Conservation (phyloP, 2,329 filamentous ascomycete genomes). For the Claviceps spartinae region DNA sequence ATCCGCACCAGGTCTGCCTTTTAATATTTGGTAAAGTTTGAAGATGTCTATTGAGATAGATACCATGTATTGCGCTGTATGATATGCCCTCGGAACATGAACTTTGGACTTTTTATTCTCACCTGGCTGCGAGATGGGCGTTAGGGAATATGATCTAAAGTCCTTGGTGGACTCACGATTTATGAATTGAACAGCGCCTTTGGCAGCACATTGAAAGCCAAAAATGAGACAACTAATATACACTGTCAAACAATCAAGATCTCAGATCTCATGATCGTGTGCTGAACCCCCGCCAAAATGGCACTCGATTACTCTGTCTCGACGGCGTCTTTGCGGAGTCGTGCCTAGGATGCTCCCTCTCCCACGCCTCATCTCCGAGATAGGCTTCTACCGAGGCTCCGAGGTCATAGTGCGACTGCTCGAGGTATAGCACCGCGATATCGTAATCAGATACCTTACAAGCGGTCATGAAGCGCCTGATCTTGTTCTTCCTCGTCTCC, state of each 20-base stretch:
- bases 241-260: background rate
- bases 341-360: slow-evolving; percentile 45
- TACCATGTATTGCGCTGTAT: slow-evolving; percentile 7
- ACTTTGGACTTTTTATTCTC: slow-evolving; percentile 9
- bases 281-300: slow-evolving; percentile 19
- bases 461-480: slow-evolving; percentile 65
- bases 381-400: slow-evolving; percentile 49
- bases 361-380: slow-evolving; percentile 63
- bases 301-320: slow-evolving; percentile 18
- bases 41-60: background rate
- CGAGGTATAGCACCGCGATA: slow-evolving; percentile 60
- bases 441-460: slow-evolving; percentile 70
- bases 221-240: slow-evolving; percentile 7
- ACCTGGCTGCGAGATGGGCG: slow-evolving; percentile 13
- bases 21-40: slow-evolving; percentile 18
- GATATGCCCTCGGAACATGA: slow-evolving; percentile 12
- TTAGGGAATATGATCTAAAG: slow-evolving; percentile 16
- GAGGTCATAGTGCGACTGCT: slow-evolving; percentile 55
- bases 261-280: background rate
- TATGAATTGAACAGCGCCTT: slow-evolving; percentile 12
- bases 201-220: slow-evolving; percentile 3
- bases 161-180: slow-evolving; percentile 14
- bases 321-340: slow-evolving; percentile 12
- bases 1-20: slow-evolving; percentile 47
- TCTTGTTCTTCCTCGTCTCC: slow-evolving; percentile 53